These are phyloP conservation scores for Fusarium sp. DNA, from an alignment of 2,329 filamentous ascomycete genomes.

Conservation along the genomic window DNA sequence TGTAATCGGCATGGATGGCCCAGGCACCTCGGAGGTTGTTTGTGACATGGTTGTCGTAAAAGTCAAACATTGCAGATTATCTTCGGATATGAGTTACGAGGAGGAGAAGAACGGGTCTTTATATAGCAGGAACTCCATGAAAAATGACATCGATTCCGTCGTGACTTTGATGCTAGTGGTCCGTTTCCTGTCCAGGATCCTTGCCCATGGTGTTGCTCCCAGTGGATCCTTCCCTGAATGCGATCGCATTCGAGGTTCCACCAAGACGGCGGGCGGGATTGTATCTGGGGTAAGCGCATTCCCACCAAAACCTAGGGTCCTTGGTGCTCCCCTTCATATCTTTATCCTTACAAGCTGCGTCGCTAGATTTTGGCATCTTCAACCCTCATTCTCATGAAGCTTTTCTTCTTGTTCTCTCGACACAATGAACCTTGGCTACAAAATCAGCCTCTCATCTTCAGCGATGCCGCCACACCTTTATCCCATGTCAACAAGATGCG, in stretches of 20 bases:
- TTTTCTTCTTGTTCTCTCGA: too few relatives aligned
- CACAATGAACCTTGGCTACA: neutral
- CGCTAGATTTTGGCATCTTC: neutral
- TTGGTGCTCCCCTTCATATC: neutral
- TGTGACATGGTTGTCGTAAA: conserved; percentile 13
- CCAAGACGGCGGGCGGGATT: neutral
- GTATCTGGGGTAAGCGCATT: neutral
- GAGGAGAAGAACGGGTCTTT: neutral
- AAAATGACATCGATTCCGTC: neutral
- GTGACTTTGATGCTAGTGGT: neutral
- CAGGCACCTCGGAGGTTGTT: neutral
- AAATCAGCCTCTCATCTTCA: neutral
- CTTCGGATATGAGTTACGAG: too few relatives aligned
- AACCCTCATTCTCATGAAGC: neutral
- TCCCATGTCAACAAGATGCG: neutral
- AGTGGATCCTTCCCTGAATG: neutral
- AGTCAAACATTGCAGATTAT: too few relatives aligned
- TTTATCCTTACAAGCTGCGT: neutral
- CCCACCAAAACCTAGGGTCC: neutral
- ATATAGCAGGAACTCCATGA: neutral
- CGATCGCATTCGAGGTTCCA: neutral
- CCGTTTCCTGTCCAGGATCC: neutral
- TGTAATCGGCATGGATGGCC: neutral
- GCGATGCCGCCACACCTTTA: neutral
- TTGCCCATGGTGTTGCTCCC: neutral